Evolutionary conservation across 208 protist species (phyloP), one percentile per base, ranked within the genome.

Genomic region (Wallacemonas rigidus): DNA sequence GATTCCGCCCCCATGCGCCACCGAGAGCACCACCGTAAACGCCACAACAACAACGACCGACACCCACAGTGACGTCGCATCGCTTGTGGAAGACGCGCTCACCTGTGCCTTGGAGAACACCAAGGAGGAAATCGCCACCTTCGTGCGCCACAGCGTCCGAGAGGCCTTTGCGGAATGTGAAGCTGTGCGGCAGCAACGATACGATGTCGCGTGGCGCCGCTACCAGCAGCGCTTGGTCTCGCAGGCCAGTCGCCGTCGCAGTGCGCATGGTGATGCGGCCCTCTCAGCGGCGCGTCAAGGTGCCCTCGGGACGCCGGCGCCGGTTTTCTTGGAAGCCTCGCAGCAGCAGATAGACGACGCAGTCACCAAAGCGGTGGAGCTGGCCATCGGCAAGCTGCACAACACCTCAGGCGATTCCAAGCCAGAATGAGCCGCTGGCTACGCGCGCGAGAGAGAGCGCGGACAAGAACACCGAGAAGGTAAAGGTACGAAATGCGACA

Each of bases 341-440:
- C 43, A 45, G 11, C 1, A 50, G 11, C 48, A 48, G 14, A 36
- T 40, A 0, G 69, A 75, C 26, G 61, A 74, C 7, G 11, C 44
- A 43, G n/a, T 79, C n/a, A 74, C 64, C 58, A 62, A 65, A 8
- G 74, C 74, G 50, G 17, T 79, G 6, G 78, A 76, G 9, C 3
- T 51, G 15, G 62, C 62, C 9, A 62, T 62, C 26, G 56, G 56
- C 56, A 62, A 62, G 44, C 62, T 48, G 40, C 62, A 54, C 41
- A 40, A 17, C 44, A 64, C 14, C 7, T 6, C 58, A 1, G 17
- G 38, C n/a, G 17, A 50, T 4, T 5, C 47, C 14, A 67, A 48
- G 47, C 62, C 62, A 0, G 62, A 54, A 35, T 48, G 26, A 26
- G 26, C 26, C 26, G 26, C 26, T 26, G 26, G 26, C 26, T 26